These are phyloP conservation scores for Clathrus columnatus DNA, from an alignment of 768 basidiomycete species.

Conservation along the genomic window DNA sequence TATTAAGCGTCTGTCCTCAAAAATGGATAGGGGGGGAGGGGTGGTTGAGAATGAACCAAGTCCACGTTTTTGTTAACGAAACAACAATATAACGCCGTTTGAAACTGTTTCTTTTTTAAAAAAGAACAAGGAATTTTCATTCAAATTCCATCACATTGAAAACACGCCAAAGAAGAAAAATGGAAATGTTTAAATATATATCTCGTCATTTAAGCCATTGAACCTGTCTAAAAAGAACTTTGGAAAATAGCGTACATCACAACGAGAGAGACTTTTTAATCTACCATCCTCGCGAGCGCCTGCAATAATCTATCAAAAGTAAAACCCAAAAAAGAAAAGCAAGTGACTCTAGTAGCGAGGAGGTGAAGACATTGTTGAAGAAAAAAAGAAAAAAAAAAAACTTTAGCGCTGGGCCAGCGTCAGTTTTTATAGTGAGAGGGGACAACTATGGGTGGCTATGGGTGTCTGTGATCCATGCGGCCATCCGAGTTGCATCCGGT, in stretches of 20 bases:
- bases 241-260: neutral
- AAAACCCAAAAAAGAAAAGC: neutral
- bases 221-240: neutral
- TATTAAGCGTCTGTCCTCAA: neutral
- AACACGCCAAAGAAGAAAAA: neutral
- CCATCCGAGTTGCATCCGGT: no score
- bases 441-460: neutral
- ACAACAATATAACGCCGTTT: neutral
- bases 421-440: neutral
- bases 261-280: neutral
- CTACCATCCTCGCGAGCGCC: conserved; percentile 1
- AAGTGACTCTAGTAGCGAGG: conserved; percentile 4
- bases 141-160: neutral
- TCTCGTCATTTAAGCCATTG: conserved; percentile 1
- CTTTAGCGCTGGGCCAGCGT: neutral
- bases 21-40: neutral
- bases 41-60: no score
- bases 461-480: neutral
- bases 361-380: neutral
- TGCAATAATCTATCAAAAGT: conserved; percentile 1
- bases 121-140: neutral
- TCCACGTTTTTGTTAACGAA: neutral
- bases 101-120: neutral
- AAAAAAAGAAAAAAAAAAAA: neutral
- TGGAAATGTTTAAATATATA: neutral